Evolutionary conservation across 805 yeast genomes (phyloP).

Genomic region (Vanderwaltozyma verrucispora): DNA sequence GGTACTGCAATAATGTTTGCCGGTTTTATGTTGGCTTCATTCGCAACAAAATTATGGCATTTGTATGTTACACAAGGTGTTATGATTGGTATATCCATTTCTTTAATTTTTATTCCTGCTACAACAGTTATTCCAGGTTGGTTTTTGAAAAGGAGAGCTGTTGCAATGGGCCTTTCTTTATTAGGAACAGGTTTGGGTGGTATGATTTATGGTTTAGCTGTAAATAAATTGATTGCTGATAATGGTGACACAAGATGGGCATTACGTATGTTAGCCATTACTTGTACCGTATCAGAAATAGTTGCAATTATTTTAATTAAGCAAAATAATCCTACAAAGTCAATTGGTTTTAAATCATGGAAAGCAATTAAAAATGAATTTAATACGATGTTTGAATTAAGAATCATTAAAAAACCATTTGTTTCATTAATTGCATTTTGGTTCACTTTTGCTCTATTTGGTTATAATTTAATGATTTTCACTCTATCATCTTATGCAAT

Average conservation of each 20-base stretch:
- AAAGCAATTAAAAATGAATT: slow-evolving; percentile 19
- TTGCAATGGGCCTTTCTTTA: slow-evolving; percentile 40
- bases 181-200: slow-evolving; percentile 49
- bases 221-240: slow-evolving; percentile 32
- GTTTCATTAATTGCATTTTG: slow-evolving; percentile 30
- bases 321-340: slow-evolving; percentile 33
- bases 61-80: slow-evolving; percentile 60
- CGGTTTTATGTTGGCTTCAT: slow-evolving; percentile 52
- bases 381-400: slow-evolving; percentile 8
- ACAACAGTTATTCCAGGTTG: slow-evolving; percentile 56
- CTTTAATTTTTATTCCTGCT: slow-evolving; percentile 49
- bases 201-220: slow-evolving; percentile 33
- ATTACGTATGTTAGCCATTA: slow-evolving; percentile 35
- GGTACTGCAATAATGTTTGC: slow-evolving; percentile 45
- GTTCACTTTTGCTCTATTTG: slow-evolving; percentile 30
- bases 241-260: slow-evolving; percentile 40
- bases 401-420: slow-evolving; percentile 26
- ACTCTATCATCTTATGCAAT: slow-evolving; percentile 39
- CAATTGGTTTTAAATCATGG: slow-evolving; percentile 21
- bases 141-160: slow-evolving; percentile 53
- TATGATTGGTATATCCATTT: slow-evolving; percentile 41
- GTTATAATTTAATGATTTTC: slow-evolving; percentile 36
- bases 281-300: slow-evolving; percentile 29
- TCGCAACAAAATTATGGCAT: slow-evolving; percentile 51
- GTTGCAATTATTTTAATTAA: slow-evolving; percentile 35